Evolutionary conservation across 805 yeast genomes (phyloP).

Genomic region (Yueomyces sinensis): DNA sequence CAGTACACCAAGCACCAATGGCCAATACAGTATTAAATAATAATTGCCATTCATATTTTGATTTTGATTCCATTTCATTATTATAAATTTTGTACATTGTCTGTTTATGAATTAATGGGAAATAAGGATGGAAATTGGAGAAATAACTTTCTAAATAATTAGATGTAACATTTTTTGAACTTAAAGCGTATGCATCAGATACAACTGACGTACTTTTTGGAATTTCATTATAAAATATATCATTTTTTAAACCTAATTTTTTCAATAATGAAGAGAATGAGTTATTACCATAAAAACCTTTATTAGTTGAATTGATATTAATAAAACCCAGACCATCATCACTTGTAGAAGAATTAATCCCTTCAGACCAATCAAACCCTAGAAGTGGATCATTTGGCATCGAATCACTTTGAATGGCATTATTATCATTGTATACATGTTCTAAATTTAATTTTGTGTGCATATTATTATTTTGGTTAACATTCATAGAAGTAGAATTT

Average conservation of each 20-base stretch:
- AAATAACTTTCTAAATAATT: constrained; percentile 39
- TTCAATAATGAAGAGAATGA: constrained; percentile 45
- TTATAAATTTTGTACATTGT: constrained; percentile 34
- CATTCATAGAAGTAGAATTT: not conserved
- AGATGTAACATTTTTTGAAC: constrained; percentile 8
- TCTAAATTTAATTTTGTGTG: not conserved
- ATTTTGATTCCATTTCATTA: constrained; percentile 28
- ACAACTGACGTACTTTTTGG: constrained; percentile 1
- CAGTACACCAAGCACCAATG: constrained; percentile 56
- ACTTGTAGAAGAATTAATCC: constrained; percentile 10
- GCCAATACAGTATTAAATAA: constrained; percentile 46
- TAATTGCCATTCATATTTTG: constrained; percentile 36
- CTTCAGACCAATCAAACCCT: constrained; percentile 51
- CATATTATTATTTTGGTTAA: not conserved
- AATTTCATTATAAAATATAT: constrained; percentile 1
- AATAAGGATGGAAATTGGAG: constrained; percentile 44
- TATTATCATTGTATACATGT: not conserved
- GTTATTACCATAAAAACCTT: constrained; percentile 55
- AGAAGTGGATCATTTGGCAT: constrained; percentile 33
- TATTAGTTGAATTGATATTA: constrained; percentile 35
- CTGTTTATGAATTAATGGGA: constrained; percentile 47
- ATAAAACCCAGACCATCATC: constrained; percentile 56
- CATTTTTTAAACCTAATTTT: constrained; percentile 28
- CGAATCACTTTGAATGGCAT: constrained; percentile 20
- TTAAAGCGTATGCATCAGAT: constrained; percentile 3